Evolutionary conservation across 2,329 filamentous ascomycete genomes (phyloP), one percentile per base, ranked within the genome.

Genomic region (Colletotrichum neosansevieriae): DNA sequence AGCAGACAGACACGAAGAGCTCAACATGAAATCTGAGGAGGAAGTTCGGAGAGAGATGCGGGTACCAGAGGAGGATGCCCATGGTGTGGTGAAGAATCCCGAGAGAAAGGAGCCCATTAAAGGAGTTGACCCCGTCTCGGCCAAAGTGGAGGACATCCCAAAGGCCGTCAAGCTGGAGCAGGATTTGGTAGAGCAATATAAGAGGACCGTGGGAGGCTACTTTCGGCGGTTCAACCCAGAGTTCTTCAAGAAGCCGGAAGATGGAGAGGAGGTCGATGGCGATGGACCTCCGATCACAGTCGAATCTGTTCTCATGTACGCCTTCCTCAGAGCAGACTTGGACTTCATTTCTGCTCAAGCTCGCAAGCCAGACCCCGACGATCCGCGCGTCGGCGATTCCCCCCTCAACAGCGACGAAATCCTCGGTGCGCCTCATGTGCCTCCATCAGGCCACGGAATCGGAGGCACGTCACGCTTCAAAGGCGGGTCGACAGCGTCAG

Each of bases 321-420:
- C 95, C 21, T 99, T 99, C 75, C 85, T 99, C 56, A 92, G 94
- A 73, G 94, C 94, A 38, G 96, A 99, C 78, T 88, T 98, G 58
- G 95, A 98, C 79, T 99, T 99, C 75, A 91, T 98, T 62, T 89
- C 92, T 6, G 94, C 94, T 1, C 95, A 98, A 79, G 94, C 94
- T 5, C 87, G 88, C 51, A 97, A 97, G 77, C 86, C 90, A n/a
- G 88, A 92, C 73, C 86, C 90, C 0, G 87, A 92, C 71, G 92
- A 97, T 74, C 84, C 88, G 4, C 87, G 90, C 45, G 83, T 89
- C 17, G 86, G 89, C 49, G 94, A 98, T 76, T 84, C 87, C 24
- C 94, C 94, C 0, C 83, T 98, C 54, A 97, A 97, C 80, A 88
- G 91, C 71, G 89, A 94, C 75, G 94, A 97, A 77, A 89, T 97